Percentiles rank a stretch among this genome's conserved stretches.
phyloP scores from a whole-genome alignment of 2,329 filamentous ascomycete genomes.

The Nemania diffusa region DNA sequence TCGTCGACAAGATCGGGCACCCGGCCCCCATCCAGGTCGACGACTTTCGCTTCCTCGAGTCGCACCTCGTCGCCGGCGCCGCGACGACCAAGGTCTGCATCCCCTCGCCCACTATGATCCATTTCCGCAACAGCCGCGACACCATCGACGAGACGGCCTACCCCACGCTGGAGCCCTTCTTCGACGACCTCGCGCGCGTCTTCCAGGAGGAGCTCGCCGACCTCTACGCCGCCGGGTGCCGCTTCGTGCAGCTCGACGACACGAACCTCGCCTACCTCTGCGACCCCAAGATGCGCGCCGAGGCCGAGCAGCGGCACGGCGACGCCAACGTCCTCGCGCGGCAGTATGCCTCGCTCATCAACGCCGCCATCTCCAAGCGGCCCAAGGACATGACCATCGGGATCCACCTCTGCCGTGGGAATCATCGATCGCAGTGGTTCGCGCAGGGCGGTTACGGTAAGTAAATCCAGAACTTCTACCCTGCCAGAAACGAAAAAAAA shows the following conservation, averaged over 20 bases:
- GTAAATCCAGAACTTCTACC: too few species aligned
- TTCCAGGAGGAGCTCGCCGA: constrained; percentile 65
- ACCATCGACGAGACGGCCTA: constrained; percentile 64
- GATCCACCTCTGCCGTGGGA: constrained; percentile 67
- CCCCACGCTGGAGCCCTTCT: constrained; percentile 65
- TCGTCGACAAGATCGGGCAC: constrained; percentile 65
- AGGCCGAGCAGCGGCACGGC: constrained; percentile 62
- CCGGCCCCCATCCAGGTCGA: constrained; percentile 65
- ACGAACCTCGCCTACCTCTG: constrained; percentile 70
- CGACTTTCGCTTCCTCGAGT: constrained; percentile 65
- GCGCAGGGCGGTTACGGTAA: constrained; percentile 68
- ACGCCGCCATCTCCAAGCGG: constrained; percentile 62
- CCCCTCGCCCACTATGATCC: constrained; percentile 68
- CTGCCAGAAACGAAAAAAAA: too few species aligned
- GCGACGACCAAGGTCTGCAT: constrained; percentile 66
- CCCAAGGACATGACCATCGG: constrained; percentile 65
- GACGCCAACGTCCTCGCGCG: constrained; percentile 60
- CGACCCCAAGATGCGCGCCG: constrained; percentile 64
- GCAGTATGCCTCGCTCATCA: constrained; percentile 66
- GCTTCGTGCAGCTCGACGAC: constrained; percentile 68
- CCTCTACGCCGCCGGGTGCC: constrained; percentile 62
- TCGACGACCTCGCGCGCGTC: constrained; percentile 64
- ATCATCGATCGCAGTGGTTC: constrained; percentile 68
- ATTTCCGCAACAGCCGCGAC: constrained; percentile 66
- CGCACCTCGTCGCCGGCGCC: constrained; percentile 52